Evolutionary conservation across 164 flowering plant species (phyloP).

Genomic region (Euptelea pleiosperma): DNA sequence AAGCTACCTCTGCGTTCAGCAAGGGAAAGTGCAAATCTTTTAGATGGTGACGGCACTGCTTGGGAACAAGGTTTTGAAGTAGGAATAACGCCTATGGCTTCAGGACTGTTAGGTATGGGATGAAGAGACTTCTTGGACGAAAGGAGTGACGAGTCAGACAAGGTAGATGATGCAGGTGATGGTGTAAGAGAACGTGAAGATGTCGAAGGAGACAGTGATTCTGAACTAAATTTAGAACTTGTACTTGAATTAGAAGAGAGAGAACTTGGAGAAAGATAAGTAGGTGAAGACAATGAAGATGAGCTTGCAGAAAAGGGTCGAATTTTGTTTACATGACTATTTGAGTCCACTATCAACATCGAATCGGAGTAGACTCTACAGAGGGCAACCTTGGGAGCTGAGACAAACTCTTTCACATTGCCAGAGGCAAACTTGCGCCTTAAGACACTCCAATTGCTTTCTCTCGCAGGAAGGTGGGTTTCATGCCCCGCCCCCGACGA

Average conservation of each 20-base stretch:
- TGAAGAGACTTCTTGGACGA: constrained; percentile 28
- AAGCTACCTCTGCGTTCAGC: constrained; percentile 73
- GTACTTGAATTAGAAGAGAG: constrained; percentile 53
- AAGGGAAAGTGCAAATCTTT: constrained; percentile 45
- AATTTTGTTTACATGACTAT: constrained; percentile 23
- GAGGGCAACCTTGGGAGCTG: constrained; percentile 38
- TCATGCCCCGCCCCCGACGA: constrained; percentile 61
- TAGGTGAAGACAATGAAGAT: constrained; percentile 43
- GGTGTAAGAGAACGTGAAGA: constrained; percentile 27
- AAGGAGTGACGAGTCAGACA: constrained; percentile 36
- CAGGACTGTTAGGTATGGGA: constrained; percentile 18
- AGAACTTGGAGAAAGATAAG: constrained; percentile 67
- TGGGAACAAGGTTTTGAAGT: constrained; percentile 21
- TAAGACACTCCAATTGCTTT: constrained; percentile 71
- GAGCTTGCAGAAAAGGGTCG: constrained; percentile 24
- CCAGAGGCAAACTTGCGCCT: constrained; percentile 65
- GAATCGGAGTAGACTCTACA: constrained; percentile 66
- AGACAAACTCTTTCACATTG: constrained; percentile 59
- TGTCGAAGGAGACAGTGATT: constrained; percentile 48
- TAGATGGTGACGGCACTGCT: constrained; percentile 27
- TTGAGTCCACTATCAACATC: constrained; percentile 33
- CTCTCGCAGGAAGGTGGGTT: constrained; percentile 73
- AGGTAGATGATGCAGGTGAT: constrained; percentile 38
- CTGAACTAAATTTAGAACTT: constrained; percentile 43
- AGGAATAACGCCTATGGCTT: constrained; percentile 22